Evolutionary conservation across 2,329 filamentous ascomycete species (phyloP).

Genomic region (Chlorencoelia australis): DNA sequence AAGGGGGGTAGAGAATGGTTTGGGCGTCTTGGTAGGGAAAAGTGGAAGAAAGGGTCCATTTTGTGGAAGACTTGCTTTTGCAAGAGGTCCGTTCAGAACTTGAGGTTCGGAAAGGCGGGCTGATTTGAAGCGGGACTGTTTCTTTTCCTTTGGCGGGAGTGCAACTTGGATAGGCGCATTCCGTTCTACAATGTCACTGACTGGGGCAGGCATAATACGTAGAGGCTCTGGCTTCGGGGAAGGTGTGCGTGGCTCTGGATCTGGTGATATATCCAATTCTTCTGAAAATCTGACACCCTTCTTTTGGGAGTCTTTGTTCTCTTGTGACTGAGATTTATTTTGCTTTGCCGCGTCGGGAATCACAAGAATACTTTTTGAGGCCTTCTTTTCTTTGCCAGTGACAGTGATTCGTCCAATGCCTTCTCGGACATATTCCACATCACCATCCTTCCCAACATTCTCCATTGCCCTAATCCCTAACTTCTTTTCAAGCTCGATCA

Average conservation of each 20-base stretch:
- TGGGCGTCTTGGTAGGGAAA: conserved; percentile 17
- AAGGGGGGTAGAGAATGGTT: conserved; percentile 20
- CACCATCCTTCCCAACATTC: conserved; percentile 42
- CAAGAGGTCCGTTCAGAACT: conserved; percentile 14
- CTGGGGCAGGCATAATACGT: conserved; percentile 25
- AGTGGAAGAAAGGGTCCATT: conserved; percentile 11
- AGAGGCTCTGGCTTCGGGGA: conserved; percentile 6
- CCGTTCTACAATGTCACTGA: conserved; percentile 38
- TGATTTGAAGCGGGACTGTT: conserved; percentile 35
- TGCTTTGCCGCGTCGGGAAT: neutral
- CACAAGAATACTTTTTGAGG: conserved; percentile 1
- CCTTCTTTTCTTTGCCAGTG: conserved; percentile 19
- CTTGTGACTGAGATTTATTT: neutral
- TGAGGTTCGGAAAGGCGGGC: conserved; percentile 21
- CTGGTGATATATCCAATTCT: conserved; percentile 58
- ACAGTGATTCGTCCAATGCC: conserved; percentile 49
- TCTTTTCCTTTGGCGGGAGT: conserved; percentile 20
- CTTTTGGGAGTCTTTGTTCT: conserved; percentile 20
- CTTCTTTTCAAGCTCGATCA: conserved; percentile 75
- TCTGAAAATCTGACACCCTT: conserved; percentile 79
- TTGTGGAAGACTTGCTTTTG: conserved; percentile 10
- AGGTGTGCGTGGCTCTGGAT: conserved; percentile 24
- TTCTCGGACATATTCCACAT: conserved; percentile 33
- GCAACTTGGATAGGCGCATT: conserved; percentile 15
- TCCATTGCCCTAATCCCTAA: conserved; percentile 48